Percentiles rank a stretch among this genome's conserved stretches.
Conservation (phyloP, 2,329 filamentous ascomycete genomes). For the Hymenoscyphus repandus region DNA sequence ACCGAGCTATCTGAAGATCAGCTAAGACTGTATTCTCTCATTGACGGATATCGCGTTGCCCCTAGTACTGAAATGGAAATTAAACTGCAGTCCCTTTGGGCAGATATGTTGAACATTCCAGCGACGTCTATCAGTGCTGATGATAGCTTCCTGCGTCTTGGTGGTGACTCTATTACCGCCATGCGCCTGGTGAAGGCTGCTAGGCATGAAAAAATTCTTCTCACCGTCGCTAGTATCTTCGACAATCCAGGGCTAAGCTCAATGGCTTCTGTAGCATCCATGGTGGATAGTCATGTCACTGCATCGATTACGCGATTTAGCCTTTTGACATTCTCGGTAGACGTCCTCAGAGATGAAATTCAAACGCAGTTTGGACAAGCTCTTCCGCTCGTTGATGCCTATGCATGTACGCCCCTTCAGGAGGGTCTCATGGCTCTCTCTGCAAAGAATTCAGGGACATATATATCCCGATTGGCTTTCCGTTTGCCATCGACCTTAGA, state of each 20-base stretch:
- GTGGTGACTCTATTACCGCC: slow-evolving; percentile 32
- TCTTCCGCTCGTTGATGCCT: slow-evolving; percentile 30
- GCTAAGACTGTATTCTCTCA: not conserved
- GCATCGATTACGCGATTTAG: slow-evolving; percentile 17
- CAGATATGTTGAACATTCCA: slow-evolving; percentile 3
- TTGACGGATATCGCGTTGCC: not conserved
- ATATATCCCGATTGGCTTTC: slow-evolving; percentile 26
- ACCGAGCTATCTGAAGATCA: slow-evolving; percentile 1
- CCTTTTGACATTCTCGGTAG: slow-evolving; percentile 8
- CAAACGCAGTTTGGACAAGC: slow-evolving; percentile 9
- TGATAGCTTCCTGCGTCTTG: slow-evolving; percentile 36
- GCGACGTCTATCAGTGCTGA: slow-evolving; percentile 16
- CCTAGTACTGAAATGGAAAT: slow-evolving; percentile 8
- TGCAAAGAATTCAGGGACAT: slow-evolving; percentile 27
- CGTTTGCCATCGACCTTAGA: not conserved
- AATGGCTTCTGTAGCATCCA: slow-evolving; percentile 31
- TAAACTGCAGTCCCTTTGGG: slow-evolving; percentile 12
- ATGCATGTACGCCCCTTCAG: slow-evolving; percentile 34
- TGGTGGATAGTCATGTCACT: slow-evolving; percentile 12
- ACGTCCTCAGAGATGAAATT: not conserved
- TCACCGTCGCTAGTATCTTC: slow-evolving; percentile 36
- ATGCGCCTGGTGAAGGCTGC: slow-evolving; percentile 36
- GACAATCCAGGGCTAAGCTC: slow-evolving; percentile 36
- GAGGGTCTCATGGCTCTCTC: slow-evolving; percentile 34
- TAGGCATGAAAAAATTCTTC: slow-evolving; percentile 24